These are phyloP conservation scores for Saccharomyces hybrid DNA, from an alignment of 1,139 yeast species.

Conservation along the genomic window DNA sequence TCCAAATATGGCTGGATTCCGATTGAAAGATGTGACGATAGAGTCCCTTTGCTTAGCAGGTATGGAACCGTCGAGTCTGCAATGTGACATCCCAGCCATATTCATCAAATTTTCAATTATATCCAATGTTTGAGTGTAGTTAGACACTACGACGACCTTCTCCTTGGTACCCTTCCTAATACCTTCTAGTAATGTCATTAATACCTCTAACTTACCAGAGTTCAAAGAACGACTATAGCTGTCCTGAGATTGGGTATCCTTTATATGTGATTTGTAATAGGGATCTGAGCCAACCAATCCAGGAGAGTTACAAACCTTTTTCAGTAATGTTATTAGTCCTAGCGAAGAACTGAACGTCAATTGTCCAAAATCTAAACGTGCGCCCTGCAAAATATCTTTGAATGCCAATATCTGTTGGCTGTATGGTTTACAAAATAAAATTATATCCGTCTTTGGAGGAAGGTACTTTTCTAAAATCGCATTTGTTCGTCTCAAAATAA, in stretches of 20 bases:
- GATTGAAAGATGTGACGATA: conserved; percentile 66
- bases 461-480: conserved; percentile 56
- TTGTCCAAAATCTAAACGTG: conserved; percentile 37
- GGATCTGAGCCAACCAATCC: conserved; percentile 44
- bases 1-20: conserved; percentile 43
- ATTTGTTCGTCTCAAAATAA: conserved; percentile 71
- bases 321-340: conserved; percentile 63
- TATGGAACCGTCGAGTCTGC: conserved; percentile 80
- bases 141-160: conserved; percentile 76
- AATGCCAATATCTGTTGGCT: conserved; percentile 51
- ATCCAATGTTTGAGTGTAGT: conserved; percentile 83
- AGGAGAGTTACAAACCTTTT: conserved; percentile 83
- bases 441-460: conserved; percentile 72
- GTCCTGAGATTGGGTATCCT: conserved; percentile 4
- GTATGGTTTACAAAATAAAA: conserved; percentile 75
- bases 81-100: conserved; percentile 44
- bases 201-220: conserved; percentile 49
- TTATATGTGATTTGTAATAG: conserved; percentile 16
- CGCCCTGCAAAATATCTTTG: conserved; percentile 36
- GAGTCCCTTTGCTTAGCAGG: conserved; percentile 56
- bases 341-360: conserved; percentile 42
- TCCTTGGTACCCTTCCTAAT: conserved; percentile 40
- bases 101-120: conserved; percentile 53
- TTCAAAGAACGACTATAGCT: conserved; percentile 30
- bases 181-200: conserved; percentile 48